A percentile compares a stretch with the other conserved stretches of the same genome.
Conservation (phyloP, 2,329 filamentous ascomycete species). For the Exophiala dermatitidis region DNA sequence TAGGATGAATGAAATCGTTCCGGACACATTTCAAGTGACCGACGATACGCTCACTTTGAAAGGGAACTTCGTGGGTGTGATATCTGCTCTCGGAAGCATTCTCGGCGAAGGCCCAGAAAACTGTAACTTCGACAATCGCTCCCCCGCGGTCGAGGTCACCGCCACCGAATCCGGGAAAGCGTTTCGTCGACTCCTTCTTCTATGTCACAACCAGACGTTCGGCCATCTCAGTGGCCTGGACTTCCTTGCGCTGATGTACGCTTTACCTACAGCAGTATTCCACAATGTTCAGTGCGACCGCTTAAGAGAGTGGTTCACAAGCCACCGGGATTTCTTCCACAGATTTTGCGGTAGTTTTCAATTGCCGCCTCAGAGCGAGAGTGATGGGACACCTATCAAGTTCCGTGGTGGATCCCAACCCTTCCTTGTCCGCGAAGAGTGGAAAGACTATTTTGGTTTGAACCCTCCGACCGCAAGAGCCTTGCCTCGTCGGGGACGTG, state of each 20-base stretch:
- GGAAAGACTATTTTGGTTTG: conserved; percentile 16
- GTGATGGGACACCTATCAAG: conserved; percentile 3
- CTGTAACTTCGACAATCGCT: background rate
- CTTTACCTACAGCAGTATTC: conserved; percentile 10
- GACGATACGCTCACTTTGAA: conserved; percentile 10
- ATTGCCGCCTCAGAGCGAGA: background rate
- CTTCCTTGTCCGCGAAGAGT: conserved; percentile 5
- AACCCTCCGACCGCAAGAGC: conserved; percentile 1
- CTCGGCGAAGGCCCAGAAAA: background rate
- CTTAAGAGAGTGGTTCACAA: conserved; percentile 10
- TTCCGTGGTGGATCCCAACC: background rate
- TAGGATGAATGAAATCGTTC: conserved; percentile 8
- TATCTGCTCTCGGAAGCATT: conserved; percentile 8
- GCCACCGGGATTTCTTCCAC: conserved; percentile 5
- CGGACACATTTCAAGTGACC: conserved; percentile 8
- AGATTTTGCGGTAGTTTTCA: conserved; percentile 1
- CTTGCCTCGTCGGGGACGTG: conserved; percentile 5
- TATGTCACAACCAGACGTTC: conserved; percentile 17
- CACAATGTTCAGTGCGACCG: background rate
- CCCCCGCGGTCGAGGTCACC: background rate
- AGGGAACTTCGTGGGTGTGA: conserved; percentile 8
- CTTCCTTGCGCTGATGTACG: conserved; percentile 14
- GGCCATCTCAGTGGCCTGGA: conserved; percentile 6
- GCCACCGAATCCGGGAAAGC: conserved; percentile 11
- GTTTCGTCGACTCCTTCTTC: conserved; percentile 15